Conservation (phyloP, 2,329 filamentous ascomycete genomes). For the Neopestalotiopsis sp. region DNA sequence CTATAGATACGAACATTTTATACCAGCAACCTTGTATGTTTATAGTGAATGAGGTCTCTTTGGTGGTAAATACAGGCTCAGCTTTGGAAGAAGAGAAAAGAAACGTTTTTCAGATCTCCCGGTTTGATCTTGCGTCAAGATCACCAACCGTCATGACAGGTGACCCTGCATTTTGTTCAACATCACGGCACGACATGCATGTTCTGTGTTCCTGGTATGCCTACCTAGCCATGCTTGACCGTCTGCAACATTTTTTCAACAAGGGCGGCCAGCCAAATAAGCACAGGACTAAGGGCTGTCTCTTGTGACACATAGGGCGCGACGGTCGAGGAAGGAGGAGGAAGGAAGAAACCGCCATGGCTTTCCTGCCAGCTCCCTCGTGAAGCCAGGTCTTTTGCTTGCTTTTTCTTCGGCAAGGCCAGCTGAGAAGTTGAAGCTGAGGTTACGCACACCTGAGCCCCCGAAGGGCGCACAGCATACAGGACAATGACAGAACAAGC, state of each 20-base stretch:
- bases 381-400: background rate
- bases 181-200: slow-evolving; percentile 1
- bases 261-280: background rate
- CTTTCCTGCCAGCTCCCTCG: slow-evolving; percentile 3
- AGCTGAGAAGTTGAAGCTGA: slow-evolving; percentile 11
- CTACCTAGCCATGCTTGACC: background rate
- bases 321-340: background rate
- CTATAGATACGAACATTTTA: background rate
- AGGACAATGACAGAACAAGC: background rate
- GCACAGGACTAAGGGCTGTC: background rate
- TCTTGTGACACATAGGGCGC: background rate
- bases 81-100: background rate
- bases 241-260: background rate
- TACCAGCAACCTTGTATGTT: background rate
- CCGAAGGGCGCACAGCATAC: slow-evolving; percentile 5
- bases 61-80: background rate
- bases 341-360: background rate
- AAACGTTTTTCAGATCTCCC: background rate
- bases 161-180: slow-evolving; percentile 7
- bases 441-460: slow-evolving; percentile 6
- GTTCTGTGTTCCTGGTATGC: background rate
- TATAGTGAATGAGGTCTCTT: background rate
- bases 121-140: slow-evolving; percentile 15
- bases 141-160: slow-evolving; percentile 1
- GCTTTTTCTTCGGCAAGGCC: background rate